A percentile compares a stretch with the other conserved stretches of the same genome.
These are phyloP conservation scores for Chloris gayana DNA, from an alignment of 176 grass and related monocot species.

Conservation along the genomic window DNA sequence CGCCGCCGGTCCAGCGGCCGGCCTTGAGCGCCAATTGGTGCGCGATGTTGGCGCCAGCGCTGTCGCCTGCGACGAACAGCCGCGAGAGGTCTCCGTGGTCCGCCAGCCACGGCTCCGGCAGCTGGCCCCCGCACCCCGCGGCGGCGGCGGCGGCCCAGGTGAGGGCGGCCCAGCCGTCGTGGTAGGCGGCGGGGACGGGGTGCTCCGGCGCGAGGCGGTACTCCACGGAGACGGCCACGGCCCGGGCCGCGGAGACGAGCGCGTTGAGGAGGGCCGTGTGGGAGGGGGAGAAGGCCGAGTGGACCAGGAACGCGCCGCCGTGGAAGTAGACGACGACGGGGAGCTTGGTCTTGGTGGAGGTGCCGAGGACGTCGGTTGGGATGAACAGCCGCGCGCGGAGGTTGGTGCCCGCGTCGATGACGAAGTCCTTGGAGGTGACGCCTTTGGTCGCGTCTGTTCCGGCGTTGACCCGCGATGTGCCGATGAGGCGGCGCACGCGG, in stretches of 20 bases:
- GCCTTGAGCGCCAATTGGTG: conserved; percentile 46
- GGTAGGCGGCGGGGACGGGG: conserved; percentile 35
- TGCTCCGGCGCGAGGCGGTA: conserved; percentile 18
- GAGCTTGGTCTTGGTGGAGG: conserved; percentile 42
- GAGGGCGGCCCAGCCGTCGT: conserved; percentile 20
- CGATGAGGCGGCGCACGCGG: conserved; percentile 20
- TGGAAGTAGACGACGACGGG: conserved; percentile 60
- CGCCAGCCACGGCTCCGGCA: conserved; percentile 35
- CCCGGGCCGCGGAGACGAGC: conserved; percentile 38
- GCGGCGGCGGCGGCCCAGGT: conserved; percentile 40
- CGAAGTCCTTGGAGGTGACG: conserved; percentile 68
- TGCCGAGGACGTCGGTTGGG: not conserved
- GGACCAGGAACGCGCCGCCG: conserved; percentile 46
- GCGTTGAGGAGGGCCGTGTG: conserved; percentile 44
- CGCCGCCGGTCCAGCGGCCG: not conserved
- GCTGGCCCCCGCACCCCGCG: conserved; percentile 50
- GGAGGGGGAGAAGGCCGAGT: conserved; percentile 16
- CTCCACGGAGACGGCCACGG: conserved; percentile 35
- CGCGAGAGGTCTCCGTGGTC: conserved; percentile 47
- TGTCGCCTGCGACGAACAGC: conserved; percentile 67
- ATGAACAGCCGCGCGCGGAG: conserved; percentile 43
- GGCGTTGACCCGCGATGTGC: conserved; percentile 6
- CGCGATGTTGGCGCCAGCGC: conserved; percentile 71
- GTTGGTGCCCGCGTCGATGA: conserved; percentile 43
- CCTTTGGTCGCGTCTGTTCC: conserved; percentile 43